Base-by-base conservation (phyloP, 345 rosid genomes). In the Diplotaxis tenuifolia region DNA sequence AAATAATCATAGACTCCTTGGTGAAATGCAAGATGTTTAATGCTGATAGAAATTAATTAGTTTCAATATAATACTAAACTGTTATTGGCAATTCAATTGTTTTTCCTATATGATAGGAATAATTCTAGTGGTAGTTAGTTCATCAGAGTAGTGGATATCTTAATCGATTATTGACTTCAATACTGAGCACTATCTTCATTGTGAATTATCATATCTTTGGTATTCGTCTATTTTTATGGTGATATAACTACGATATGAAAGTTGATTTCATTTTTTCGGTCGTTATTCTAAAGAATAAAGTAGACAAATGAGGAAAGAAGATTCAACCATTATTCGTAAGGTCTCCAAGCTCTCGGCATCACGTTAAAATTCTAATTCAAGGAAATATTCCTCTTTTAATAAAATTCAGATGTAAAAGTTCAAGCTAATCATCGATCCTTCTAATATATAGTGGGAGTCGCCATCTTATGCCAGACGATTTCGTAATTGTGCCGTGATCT, bases 281-380 rank as follows among this genome's bases (percentile, higher is more conserved):
- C 10, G 11, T 67, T 53, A 31, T 47, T 21, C 58, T 22, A 55
- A 45, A 27, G 32, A 25, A 22, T 47, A 65, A 71, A 75, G 70
- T 55, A 63, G 50, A 55, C 7, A 55, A 69, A 10, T 11, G 49
- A 54, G 34, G 65, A 23, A 60, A 60, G 73, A 72, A 71, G 69
- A 77, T 67, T 66, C 76, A 50, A 59, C 55, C 5, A 77, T 66
- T 61, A 59, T 65, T 71, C 62, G 70, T 69, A 75, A 69, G 79
- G 70, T 55, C 79, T 69, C 70, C 79, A 0, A 75, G 70, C 64
- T 77, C 77, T 72, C 18, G 68, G 80, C 62, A 14, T 77, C 75
- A 71, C 61, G 47, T 71, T 72, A 60, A 20, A 52, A 71, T 77
- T 50, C 50, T 71, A 77, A 65, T 60, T 64, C 65, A 70, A 67